Percentiles rank a stretch among this genome's conserved stretches.
phyloP scores from a whole-genome alignment of 129 eudicot genomes.

The Ambrosia artemisiifolia region DNA sequence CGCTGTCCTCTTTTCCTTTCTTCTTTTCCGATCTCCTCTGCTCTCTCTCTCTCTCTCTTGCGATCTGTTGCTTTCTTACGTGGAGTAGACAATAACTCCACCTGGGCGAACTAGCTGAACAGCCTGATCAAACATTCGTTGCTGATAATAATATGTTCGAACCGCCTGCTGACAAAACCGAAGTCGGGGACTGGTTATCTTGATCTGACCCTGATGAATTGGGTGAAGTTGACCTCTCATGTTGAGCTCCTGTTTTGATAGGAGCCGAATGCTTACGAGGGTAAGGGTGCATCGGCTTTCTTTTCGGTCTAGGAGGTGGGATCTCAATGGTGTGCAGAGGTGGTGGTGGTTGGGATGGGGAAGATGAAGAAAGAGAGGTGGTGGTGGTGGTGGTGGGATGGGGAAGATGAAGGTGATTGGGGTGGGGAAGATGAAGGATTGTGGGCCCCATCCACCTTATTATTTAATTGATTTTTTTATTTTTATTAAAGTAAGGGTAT shows the following conservation, averaged over 20 bases:
- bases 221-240: constrained; percentile 39
- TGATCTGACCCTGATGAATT: constrained; percentile 37
- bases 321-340: no score
- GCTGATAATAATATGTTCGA: constrained; percentile 74
- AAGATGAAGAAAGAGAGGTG: no score
- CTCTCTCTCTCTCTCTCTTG: no score
- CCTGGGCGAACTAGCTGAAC: constrained; percentile 95
- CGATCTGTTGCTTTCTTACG: constrained; percentile 56
- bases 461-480: no score
- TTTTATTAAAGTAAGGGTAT: no score
- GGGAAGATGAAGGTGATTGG: no score
- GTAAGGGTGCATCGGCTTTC: constrained; percentile 92
- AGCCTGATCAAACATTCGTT: constrained; percentile 89
- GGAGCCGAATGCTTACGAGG: constrained; percentile 70
- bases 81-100: constrained; percentile 95
- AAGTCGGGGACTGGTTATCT: constrained; percentile 76
- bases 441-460: no score
- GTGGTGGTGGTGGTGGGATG: no score
- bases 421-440: no score
- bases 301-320: constrained; percentile 95
- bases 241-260: constrained; percentile 23
- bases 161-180: constrained; percentile 67
- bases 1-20: no score
- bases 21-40: no score
- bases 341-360: no score